These are phyloP conservation scores for Cladophialophora bantiana DNA, from an alignment of 2,329 filamentous ascomycete genomes.

Conservation along the genomic window DNA sequence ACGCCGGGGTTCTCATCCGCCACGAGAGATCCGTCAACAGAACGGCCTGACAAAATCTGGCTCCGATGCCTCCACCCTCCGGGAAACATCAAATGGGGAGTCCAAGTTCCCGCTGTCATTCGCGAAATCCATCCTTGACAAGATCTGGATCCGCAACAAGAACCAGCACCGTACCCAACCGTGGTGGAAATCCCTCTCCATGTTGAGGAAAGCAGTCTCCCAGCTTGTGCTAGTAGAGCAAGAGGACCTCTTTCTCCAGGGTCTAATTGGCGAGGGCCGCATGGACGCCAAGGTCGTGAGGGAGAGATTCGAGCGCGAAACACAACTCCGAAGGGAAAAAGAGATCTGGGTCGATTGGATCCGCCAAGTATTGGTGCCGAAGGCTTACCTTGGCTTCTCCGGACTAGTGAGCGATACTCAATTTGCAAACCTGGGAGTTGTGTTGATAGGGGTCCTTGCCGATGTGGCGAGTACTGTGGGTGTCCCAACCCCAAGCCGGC, in stretches of 20 bases:
- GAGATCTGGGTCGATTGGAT: conserved; percentile 49
- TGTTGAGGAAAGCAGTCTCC: conserved; percentile 71
- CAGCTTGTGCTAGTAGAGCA: conserved; percentile 58
- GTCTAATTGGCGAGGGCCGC: neutral
- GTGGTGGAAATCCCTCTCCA: conserved; percentile 80
- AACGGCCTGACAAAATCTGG: neutral
- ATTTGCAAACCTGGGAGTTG: conserved; percentile 73
- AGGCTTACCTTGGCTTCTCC: conserved; percentile 63
- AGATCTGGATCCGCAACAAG: conserved; percentile 68
- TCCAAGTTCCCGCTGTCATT: conserved; percentile 6
- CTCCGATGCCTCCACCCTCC: neutral
- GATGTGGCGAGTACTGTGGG: conserved; percentile 60
- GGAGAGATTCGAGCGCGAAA: conserved; percentile 52
- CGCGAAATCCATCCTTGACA: conserved; percentile 27
- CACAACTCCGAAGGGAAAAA: conserved; percentile 44
- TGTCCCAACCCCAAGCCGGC: conserved; percentile 33
- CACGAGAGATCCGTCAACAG: conserved; percentile 9
- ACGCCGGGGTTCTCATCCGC: conserved; percentile 12
- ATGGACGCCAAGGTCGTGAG: conserved; percentile 43
- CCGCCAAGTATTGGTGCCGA: conserved; percentile 50
- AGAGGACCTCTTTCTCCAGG: conserved; percentile 9
- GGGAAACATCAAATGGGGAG: neutral
- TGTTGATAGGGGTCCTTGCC: conserved; percentile 70
- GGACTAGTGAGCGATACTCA: conserved; percentile 75
- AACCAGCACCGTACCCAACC: conserved; percentile 84